These are phyloP conservation scores for Vinca minor DNA, from an alignment of 257 asterid genomes.

Conservation along the genomic window DNA sequence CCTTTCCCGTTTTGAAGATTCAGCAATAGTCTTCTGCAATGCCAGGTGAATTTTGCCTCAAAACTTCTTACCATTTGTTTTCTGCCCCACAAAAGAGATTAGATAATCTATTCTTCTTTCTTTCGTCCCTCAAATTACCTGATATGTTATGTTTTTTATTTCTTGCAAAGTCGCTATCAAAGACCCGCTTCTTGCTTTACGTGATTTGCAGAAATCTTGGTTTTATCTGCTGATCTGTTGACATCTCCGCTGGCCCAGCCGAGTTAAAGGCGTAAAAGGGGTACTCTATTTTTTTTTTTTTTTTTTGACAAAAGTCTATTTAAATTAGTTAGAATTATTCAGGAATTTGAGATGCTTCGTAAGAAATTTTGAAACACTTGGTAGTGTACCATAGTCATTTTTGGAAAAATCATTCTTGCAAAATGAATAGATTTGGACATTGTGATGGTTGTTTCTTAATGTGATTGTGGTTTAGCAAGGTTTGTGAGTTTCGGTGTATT, in stretches of 20 bases:
- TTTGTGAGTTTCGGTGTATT: too few relatives aligned
- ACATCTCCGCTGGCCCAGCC: not conserved
- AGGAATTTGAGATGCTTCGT: not conserved
- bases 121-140: not conserved
- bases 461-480: too few relatives aligned
- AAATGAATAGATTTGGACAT: too few relatives aligned
- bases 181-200: not conserved
- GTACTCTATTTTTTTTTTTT: too few relatives aligned
- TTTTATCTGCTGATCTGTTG: not conserved
- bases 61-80: not conserved
- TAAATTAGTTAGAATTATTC: not conserved
- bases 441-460: too few relatives aligned
- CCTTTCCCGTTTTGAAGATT: constrained; percentile 84
- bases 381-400: not conserved
- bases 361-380: not conserved
- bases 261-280: not conserved
- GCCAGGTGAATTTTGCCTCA: not conserved
- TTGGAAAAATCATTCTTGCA: not conserved
- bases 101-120: not conserved
- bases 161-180: not conserved
- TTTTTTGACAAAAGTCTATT: not conserved
- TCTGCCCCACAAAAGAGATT: not conserved
- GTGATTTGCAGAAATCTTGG: not conserved
- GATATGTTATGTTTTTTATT: not conserved
- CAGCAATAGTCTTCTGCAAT: constrained; percentile 28